phyloP scores from a whole-genome alignment of 345 rosid species.

The Salix koriyanagi region DNA sequence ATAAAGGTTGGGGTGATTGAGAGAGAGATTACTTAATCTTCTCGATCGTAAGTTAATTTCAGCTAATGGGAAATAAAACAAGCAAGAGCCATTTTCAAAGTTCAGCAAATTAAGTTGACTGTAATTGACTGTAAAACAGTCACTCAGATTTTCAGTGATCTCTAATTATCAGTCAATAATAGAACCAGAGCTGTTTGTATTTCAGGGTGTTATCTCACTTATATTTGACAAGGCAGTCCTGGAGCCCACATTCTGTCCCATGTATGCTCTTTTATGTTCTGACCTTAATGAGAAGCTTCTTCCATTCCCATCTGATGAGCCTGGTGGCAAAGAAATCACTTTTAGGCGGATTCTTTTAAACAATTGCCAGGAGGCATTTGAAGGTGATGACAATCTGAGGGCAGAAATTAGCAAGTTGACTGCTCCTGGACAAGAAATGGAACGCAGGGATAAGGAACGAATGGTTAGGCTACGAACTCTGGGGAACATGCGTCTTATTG shows the following conservation, averaged over 20 bases:
- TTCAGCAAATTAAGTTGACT: too few species aligned
- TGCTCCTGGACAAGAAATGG: conserved; percentile 65
- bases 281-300: conserved; percentile 75
- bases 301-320: conserved; percentile 71
- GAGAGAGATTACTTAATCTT: too few species aligned
- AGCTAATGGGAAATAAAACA: too few species aligned
- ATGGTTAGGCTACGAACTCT: conserved; percentile 68
- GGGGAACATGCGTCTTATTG: conserved; percentile 81
- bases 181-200: conserved; percentile 8
- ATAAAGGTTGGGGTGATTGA: too few species aligned
- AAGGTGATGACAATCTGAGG: conserved; percentile 70
- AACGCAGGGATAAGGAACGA: conserved; percentile 76
- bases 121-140: background rate
- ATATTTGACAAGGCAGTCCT: conserved; percentile 86
- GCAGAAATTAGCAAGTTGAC: conserved; percentile 66
- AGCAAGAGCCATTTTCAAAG: too few species aligned
- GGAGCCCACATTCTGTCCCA: conserved; percentile 85
- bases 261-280: conserved; percentile 78
- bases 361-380: conserved; percentile 87
- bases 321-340: conserved; percentile 68
- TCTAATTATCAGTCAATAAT: background rate
- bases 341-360: conserved; percentile 74
- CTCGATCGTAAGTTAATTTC: too few species aligned
- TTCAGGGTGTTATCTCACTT: conserved; percentile 78
- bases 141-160: too few species aligned